Conservation (phyloP, 148 eudicot species). For the Silene uniflora region DNA sequence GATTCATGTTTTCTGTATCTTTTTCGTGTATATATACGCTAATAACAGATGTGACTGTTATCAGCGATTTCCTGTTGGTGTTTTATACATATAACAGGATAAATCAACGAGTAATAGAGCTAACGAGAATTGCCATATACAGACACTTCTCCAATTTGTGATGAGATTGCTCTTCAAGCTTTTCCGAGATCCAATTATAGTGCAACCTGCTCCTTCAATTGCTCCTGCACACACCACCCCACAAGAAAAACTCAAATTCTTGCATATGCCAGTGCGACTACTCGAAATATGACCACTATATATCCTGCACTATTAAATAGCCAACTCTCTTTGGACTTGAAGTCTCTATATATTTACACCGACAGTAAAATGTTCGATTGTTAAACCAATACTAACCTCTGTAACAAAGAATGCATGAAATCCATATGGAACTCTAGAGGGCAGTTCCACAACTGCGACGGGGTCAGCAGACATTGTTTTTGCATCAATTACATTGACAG, state of each 20-base stretch:
- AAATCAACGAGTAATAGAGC: background rate
- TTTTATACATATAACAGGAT: background rate
- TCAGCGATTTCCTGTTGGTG: no score
- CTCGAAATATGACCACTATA: no score
- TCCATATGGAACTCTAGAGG: slow-evolving; percentile 86
- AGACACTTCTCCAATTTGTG: background rate
- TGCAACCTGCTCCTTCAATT: slow-evolving; percentile 67
- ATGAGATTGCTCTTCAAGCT: background rate
- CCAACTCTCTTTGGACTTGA: background rate
- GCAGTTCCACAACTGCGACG: slow-evolving; percentile 83
- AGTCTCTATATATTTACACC: no score
- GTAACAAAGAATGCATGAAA: slow-evolving; percentile 95
- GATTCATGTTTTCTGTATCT: no score
- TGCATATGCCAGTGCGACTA: no score
- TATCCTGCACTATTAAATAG: no score
- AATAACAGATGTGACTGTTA: no score
- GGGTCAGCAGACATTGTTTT: slow-evolving; percentile 93
- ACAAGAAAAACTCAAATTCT: background rate
- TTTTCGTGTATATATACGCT: no score
- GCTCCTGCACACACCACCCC: slow-evolving; percentile 45
- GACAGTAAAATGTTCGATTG: background rate
- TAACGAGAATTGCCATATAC: background rate
- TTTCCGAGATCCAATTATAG: slow-evolving; percentile 7
- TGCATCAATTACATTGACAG: slow-evolving; percentile 83
- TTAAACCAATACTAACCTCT: slow-evolving; percentile 50